Conservation (phyloP, 148 eudicot species). For the Heliamphora exappendiculata region DNA sequence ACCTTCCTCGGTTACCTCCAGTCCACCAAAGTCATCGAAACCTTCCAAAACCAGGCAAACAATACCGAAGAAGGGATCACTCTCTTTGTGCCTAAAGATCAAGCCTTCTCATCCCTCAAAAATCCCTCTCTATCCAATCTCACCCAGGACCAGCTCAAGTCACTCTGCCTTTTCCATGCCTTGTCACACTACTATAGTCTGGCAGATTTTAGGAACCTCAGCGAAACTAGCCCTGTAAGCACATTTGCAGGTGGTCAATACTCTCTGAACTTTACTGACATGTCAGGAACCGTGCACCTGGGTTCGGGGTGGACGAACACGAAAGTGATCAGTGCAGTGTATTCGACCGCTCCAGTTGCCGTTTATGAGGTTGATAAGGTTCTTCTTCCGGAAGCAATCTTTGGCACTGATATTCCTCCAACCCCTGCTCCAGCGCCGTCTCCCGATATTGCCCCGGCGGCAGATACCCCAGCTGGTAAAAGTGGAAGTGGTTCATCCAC, state of each 20-base stretch:
- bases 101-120: constrained; percentile 55
- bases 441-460: constrained; percentile 42
- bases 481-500: constrained; percentile 17
- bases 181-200: constrained; percentile 71
- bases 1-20: constrained; percentile 62
- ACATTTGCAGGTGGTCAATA: constrained; percentile 69
- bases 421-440: constrained; percentile 79
- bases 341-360: constrained; percentile 59
- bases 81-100: constrained; percentile 67
- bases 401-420: constrained; percentile 91
- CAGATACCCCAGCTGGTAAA: constrained; percentile 42
- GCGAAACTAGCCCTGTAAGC: constrained; percentile 37
- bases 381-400: constrained; percentile 81
- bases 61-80: constrained; percentile 78
- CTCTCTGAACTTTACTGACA: constrained; percentile 60
- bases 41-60: constrained; percentile 83
- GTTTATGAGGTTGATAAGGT: constrained; percentile 66
- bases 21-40: constrained; percentile 66
- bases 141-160: constrained; percentile 64
- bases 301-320: constrained; percentile 68
- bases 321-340: constrained; percentile 62
- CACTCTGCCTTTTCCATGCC: constrained; percentile 77
- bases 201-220: constrained; percentile 63
- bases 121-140: constrained; percentile 68
- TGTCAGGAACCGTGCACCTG: constrained; percentile 47